phyloP scores from a whole-genome alignment of 257 asterid genomes.

The Lycium barbarum region DNA sequence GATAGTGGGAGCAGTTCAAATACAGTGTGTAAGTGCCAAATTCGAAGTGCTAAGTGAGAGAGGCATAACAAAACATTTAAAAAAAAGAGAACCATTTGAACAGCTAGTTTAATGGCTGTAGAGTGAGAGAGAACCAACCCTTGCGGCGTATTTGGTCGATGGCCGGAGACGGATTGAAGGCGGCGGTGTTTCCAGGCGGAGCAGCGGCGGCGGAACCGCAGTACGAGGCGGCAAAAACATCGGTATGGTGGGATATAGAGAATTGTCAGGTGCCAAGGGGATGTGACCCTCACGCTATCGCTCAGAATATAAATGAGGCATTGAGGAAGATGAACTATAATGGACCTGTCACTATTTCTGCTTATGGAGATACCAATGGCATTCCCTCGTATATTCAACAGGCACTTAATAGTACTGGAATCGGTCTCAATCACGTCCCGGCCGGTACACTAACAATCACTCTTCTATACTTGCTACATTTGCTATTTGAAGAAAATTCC shows the following conservation, averaged over 20 bases:
- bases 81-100: too few relatives aligned
- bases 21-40: neutral
- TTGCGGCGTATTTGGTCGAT: too few relatives aligned
- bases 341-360: conserved; percentile 83
- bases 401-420: conserved; percentile 83
- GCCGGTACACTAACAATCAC: conserved; percentile 54
- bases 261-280: conserved; percentile 85
- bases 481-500: neutral
- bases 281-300: conserved; percentile 74
- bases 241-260: conserved; percentile 98
- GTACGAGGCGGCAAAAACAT: conserved; percentile 69
- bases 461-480: neutral
- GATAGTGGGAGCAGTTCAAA: neutral
- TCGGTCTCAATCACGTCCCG: conserved; percentile 87
- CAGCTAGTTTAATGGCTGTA: neutral
- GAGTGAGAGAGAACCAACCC: neutral
- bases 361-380: conserved; percentile 75
- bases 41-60: neutral
- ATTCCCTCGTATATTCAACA: conserved; percentile 65
- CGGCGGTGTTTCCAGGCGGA: neutral
- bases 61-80: neutral
- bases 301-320: conserved; percentile 83
- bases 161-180: neutral
- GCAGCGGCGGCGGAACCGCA: conserved; percentile 69
- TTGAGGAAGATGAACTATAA: conserved; percentile 72